Conservation (phyloP, 164 flowering plant species). For the Vitis cinerea region DNA sequence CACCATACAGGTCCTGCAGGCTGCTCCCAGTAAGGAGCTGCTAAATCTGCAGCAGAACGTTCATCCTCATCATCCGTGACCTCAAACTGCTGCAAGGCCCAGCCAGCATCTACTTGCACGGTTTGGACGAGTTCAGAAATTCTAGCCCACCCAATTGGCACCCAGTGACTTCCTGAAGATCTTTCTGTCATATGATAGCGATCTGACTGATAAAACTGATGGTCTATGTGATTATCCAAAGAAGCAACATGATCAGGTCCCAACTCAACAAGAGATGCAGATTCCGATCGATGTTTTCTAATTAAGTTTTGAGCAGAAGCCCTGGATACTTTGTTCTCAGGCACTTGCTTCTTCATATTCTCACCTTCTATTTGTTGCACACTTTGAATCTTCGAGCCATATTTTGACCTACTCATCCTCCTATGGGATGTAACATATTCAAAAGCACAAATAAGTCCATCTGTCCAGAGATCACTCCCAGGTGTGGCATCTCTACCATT, state of each 20-base stretch:
- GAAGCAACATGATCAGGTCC: constrained; percentile 14
- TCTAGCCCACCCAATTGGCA: constrained; percentile 95
- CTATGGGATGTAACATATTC: constrained; percentile 54
- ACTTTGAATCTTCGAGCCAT: constrained; percentile 21
- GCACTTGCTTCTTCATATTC: constrained; percentile 16
- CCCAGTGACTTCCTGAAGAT: constrained; percentile 55
- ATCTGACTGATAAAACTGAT: constrained; percentile 18
- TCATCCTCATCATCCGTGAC: constrained; percentile 56
- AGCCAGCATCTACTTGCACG: constrained; percentile 60
- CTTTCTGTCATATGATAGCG: constrained; percentile 23
- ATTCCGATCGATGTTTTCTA: constrained; percentile 20
- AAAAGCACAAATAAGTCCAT: constrained; percentile 93
- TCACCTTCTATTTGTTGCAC: constrained; percentile 19
- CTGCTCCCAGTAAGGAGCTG: constrained; percentile 89
- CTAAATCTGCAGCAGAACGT: constrained; percentile 81
- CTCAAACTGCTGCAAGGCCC: constrained; percentile 53
- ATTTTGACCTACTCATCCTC: constrained; percentile 30
- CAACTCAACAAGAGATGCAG: constrained; percentile 23
- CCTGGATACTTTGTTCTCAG: constrained; percentile 17
- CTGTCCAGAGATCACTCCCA: constrained; percentile 80
- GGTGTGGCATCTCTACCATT: constrained; percentile 39
- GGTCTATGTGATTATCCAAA: constrained; percentile 28
- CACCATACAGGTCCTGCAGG: constrained; percentile 95
- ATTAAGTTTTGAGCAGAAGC: constrained; percentile 17
- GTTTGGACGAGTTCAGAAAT: constrained; percentile 70